Percentiles rank a stretch among this genome's conserved stretches.
Evolutionary conservation across 257 asterid species (phyloP).

Genomic region (Capsicum chinense): DNA sequence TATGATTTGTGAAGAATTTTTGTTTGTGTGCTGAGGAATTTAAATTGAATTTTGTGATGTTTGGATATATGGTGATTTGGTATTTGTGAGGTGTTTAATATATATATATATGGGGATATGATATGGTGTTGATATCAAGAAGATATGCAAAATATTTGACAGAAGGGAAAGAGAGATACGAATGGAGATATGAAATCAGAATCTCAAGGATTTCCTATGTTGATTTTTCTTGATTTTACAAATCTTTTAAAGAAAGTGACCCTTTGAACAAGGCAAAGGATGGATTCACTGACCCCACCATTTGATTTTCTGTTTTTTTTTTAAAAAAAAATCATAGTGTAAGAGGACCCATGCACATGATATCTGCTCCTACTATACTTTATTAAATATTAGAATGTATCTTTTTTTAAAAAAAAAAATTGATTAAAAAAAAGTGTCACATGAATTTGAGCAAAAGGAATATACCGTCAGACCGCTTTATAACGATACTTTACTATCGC

Average conservation of each 20-base stretch:
- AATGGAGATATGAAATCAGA: slow-evolving; percentile 25
- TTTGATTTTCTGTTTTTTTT: background rate
- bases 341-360: background rate
- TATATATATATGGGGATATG: background rate
- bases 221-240: slow-evolving; percentile 25
- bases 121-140: slow-evolving; percentile 12
- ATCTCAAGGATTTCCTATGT: slow-evolving; percentile 24
- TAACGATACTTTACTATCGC: no score
- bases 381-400: background rate
- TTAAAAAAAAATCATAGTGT: background rate
- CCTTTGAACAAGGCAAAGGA: slow-evolving; percentile 14
- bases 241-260: slow-evolving; percentile 17
- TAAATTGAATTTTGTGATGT: background rate
- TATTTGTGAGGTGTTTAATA: background rate
- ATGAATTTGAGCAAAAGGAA: no score
- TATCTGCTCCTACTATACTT: background rate
- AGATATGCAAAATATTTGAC: slow-evolving; percentile 28
- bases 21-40: background rate
- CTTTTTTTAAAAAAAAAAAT: background rate
- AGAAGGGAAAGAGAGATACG: slow-evolving; percentile 25
- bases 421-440: no score
- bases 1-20: no score
- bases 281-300: slow-evolving; percentile 19
- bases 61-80: background rate
- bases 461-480: no score